Percentiles rank a stretch among this genome's conserved stretches.
phyloP scores from a whole-genome alignment of 148 eudicot species.

The Bassia scoparia region DNA sequence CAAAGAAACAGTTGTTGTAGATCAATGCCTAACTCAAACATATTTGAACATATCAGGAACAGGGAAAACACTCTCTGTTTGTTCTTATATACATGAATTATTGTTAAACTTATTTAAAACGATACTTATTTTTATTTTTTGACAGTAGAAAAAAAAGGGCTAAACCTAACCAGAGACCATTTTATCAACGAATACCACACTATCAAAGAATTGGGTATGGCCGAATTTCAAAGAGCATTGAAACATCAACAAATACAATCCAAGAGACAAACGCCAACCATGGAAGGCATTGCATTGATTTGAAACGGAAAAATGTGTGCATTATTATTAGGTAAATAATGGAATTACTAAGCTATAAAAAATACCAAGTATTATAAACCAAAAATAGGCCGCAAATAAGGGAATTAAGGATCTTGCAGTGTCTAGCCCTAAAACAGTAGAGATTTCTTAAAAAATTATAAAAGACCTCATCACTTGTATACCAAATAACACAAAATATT shows the following conservation, averaged over 20 bases:
- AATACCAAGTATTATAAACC: neutral
- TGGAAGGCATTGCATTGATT: neutral
- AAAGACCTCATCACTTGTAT: constrained; percentile 15
- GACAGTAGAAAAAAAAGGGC: too few relatives aligned
- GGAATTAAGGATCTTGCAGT: constrained; percentile 6
- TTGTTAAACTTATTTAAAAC: too few relatives aligned
- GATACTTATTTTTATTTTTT: too few relatives aligned
- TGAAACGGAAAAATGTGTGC: neutral
- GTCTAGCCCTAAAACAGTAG: constrained; percentile 17
- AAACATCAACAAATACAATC: neutral
- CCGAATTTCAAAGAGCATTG: neutral
- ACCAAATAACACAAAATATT: constrained; percentile 9
- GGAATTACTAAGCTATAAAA: neutral
- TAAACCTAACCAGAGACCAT: too few relatives aligned
- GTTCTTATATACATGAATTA: too few relatives aligned
- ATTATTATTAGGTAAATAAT: constrained; percentile 22
- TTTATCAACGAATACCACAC: too few relatives aligned
- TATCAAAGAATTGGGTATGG: too few relatives aligned
- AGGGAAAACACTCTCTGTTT: too few relatives aligned
- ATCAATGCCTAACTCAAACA: neutral
- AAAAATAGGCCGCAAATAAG: constrained; percentile 14
- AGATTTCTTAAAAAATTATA: neutral
- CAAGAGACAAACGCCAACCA: too few relatives aligned
- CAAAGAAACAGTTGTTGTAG: too few relatives aligned
- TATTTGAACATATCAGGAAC: too few relatives aligned